Evolutionary conservation across 148 eudicot species (phyloP), one percentile per base, ranked within the genome.

Genomic region (Vaccinium corymbosum): DNA sequence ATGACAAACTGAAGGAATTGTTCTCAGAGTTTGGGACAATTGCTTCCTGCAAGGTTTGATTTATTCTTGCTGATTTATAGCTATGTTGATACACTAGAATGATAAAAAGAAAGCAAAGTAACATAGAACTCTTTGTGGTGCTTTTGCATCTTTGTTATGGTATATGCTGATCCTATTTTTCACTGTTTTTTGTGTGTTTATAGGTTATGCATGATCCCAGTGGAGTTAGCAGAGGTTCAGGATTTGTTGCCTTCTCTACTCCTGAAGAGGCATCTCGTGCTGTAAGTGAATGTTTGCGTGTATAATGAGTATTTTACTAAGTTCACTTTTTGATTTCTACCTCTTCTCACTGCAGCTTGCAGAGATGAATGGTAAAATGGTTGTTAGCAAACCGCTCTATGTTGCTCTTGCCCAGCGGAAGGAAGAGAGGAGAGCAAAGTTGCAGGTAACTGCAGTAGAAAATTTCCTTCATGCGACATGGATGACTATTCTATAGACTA

Each of bases 351-450:
- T 68, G 29, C 90, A 95, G 97, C 97, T 95, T 84, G 84, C 91
- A 14, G 97, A 95, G 89, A 93, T 95, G 98, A 93, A 95, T 81
- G 97, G 98, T 1, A 93, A 94, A 87, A 92, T 95, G 87, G 83
- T 92, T 66, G 87, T 89, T 52, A 93, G 92, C 92, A 95, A 95
- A 85, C 98, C 98, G 10, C 88, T 95, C 73, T 95, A 95, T 82
- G 98, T 95, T 84, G 98, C 98, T 38, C 92, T 92, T 87, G 97
- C 97, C 46, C 97, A 95, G 82, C 88, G 97, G 27, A 95, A 93
- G 82, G 98, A 95, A 84, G 98, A 95, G 82, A 90, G 97, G 82
- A 90, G 93, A 79, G 97, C 97, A 49, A 92, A 91, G 85, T 88
- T 95, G 88, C 97, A 93, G 98, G 98, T 95, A 88, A 72, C 27